Evolutionary conservation across 116 monocot genomes (phyloP), one percentile per base, ranked within the genome.

Genomic region (Cymodocea nodosa): DNA sequence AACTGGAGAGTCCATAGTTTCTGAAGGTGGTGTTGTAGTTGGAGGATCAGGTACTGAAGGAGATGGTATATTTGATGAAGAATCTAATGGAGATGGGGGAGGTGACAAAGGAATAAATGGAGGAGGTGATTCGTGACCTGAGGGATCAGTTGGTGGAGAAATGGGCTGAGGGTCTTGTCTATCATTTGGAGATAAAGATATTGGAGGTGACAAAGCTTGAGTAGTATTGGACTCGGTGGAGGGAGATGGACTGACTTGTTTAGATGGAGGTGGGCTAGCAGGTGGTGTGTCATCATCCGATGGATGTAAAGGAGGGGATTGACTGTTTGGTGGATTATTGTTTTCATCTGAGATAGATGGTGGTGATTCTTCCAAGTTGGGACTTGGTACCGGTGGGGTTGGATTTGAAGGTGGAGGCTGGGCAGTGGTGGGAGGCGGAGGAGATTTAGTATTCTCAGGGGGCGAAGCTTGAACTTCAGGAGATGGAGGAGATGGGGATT

Each of bases 51-150:
- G 51, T 35, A 51, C 3, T 16, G 67, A 59, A 57, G 70, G 64
- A 35, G 68, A 50, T 15, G 39, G 63, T 15, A 18, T 63, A 40
- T 40, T 44, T 69, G 63, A 57, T 8, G 72, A 63, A 23, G 72
- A 56, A 39, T 18, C 14, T 13, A 30, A 22, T 65, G 54, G 25
- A 61, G 70, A 4, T 39, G 64, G 56, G 50, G 37, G n/a, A 20
- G 64, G n/a, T 15, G 6, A 17, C 35, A 51, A 20, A 30, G 51
- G 16, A 64, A 63, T 62, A 13, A 23, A 57, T 17, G 62, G 62
- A 40, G 62, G 40, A 40, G 25, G 24, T 36, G 6, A 34, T 5
- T 15, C 6, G 20, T 49, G 4, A 50, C 22, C 17, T 44, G 64
- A 64, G 3, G 64, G 24, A 64, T 48, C 22, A 15, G 63, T n/a